Evolutionary conservation across 306 rosid genomes (phyloP).

Genomic region (Fagus sylvatica): DNA sequence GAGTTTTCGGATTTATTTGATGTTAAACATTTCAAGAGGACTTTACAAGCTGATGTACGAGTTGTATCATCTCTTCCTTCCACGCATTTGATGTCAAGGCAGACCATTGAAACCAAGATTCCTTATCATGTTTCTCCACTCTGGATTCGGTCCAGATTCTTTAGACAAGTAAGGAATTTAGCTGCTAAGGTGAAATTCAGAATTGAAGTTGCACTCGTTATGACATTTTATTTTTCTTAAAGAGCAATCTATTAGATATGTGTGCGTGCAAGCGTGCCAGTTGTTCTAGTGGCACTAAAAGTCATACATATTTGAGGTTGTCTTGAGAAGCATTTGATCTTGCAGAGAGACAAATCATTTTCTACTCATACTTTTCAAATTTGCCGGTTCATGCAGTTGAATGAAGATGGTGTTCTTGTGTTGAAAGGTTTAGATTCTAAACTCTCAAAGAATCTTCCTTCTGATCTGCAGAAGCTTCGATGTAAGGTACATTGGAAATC

Average conservation of each 20-base stretch:
- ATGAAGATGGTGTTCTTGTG: constrained; percentile 45
- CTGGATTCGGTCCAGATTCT: constrained; percentile 51
- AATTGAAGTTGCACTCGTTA: too few relatives aligned
- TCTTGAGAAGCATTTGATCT: background rate
- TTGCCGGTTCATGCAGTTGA: constrained; percentile 32
- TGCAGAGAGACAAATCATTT: background rate
- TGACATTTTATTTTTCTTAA: too few relatives aligned
- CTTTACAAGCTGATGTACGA: constrained; percentile 49
- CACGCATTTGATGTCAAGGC: constrained; percentile 43
- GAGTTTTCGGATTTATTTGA: constrained; percentile 58
- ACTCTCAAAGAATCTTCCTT: constrained; percentile 59
- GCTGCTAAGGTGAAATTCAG: background rate
- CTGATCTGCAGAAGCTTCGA: constrained; percentile 57
- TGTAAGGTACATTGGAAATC: constrained; percentile 41
- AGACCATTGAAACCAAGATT: constrained; percentile 35
- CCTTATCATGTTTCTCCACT: constrained; percentile 48
- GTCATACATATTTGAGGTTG: too few relatives aligned
- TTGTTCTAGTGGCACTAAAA: too few relatives aligned
- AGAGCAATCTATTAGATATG: too few relatives aligned
- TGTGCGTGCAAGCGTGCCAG: too few relatives aligned
- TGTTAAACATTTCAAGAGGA: constrained; percentile 45
- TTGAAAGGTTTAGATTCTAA: constrained; percentile 60
- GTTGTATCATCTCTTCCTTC: constrained; percentile 51
- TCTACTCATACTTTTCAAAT: background rate
- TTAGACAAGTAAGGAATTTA: constrained; percentile 31